phyloP scores from a whole-genome alignment of 2,329 filamentous ascomycete genomes.

The Cladosporium phlei region DNA sequence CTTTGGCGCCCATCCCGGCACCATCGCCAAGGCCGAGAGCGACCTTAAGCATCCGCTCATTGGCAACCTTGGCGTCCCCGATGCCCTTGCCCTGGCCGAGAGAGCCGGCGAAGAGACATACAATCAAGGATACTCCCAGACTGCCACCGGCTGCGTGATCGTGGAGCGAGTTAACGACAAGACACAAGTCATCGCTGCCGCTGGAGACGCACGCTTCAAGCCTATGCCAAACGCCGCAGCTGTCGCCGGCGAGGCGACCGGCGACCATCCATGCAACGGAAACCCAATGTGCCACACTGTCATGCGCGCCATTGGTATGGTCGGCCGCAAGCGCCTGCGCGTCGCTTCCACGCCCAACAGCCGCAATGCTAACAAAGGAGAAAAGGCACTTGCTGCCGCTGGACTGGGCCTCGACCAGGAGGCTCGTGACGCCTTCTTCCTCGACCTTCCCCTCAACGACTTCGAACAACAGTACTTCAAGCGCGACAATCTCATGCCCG shows the following conservation, averaged over 20 bases:
- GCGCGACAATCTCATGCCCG: constrained; percentile 61
- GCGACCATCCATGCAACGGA: constrained; percentile 41
- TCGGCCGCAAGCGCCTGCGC: constrained; percentile 55
- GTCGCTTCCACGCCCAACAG: constrained; percentile 27
- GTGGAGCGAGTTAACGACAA: constrained; percentile 55
- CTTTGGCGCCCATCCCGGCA: constrained; percentile 74
- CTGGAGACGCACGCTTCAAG: constrained; percentile 70
- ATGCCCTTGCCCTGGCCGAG: constrained; percentile 60
- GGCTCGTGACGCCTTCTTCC: constrained; percentile 54
- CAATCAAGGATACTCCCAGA: constrained; percentile 53
- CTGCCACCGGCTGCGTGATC: constrained; percentile 69
- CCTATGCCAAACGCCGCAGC: constrained; percentile 32
- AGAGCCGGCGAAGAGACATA: constrained; percentile 58
- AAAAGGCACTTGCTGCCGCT: constrained; percentile 28
- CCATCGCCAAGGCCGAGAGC: constrained; percentile 64
- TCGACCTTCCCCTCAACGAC: constrained; percentile 63
- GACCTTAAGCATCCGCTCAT: constrained; percentile 50
- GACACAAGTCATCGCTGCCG: constrained; percentile 62
- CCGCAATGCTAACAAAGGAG: constrained; percentile 28
- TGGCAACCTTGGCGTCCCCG: constrained; percentile 49
- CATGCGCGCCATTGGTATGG: constrained; percentile 76
- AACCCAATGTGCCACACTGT: constrained; percentile 77
- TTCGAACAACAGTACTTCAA: constrained; percentile 61
- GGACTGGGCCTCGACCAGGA: constrained; percentile 32
- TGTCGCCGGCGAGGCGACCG: constrained; percentile 22